Evolutionary conservation across 2,329 filamentous ascomycete species (phyloP), one percentile per base, ranked within the genome.

Genomic region (Canariomyces notabilis): DNA sequence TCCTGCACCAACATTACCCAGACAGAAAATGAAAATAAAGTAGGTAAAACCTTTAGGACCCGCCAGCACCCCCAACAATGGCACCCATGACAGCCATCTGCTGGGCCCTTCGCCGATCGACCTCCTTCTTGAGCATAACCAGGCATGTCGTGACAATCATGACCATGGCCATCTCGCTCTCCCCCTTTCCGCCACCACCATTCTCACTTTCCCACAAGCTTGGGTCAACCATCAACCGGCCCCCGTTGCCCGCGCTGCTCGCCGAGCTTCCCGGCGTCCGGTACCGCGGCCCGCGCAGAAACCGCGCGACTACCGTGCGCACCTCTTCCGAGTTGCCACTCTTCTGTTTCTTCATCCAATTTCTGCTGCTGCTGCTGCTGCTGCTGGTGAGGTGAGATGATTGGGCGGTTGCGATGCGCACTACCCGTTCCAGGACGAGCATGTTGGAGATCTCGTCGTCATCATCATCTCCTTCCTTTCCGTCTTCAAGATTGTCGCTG

Each of bases 71-170:
- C 9, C 49, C 36, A 11, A 49, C 62, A 37, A 46, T 64, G 9
- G 53, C 64, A 31, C 57, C 65, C 43, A 79, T 68, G 3, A 70
- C 62, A 46, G 71, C 69, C 36, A 71, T 62, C 67, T 83, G 77
- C 40, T 74, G 62, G 49, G 68, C 59, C 48, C 77, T 67, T 52
- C 77, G 66, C 34, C 80, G 66, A 60, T 84, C 80, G 40, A 81
- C 66, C 68, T 84, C 82, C 62, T 76, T 79, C 72, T 84, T 83
- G 54, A 84, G 60, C 79, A 85, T 81, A 14, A 74, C 62, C 46
- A 84, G 54, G 48, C 74, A 79, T 14, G 75, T 81, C 35, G 73
- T 71, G 15, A 83, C 69, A 8, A 76, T 67, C 16, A 82, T 51
- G n/a, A 70, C 64, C 55, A 77, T 68, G 12, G 65, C 65, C 48